phyloP scores from a whole-genome alignment of 208 protist species.

The Acanthamoeba sp. region DNA sequence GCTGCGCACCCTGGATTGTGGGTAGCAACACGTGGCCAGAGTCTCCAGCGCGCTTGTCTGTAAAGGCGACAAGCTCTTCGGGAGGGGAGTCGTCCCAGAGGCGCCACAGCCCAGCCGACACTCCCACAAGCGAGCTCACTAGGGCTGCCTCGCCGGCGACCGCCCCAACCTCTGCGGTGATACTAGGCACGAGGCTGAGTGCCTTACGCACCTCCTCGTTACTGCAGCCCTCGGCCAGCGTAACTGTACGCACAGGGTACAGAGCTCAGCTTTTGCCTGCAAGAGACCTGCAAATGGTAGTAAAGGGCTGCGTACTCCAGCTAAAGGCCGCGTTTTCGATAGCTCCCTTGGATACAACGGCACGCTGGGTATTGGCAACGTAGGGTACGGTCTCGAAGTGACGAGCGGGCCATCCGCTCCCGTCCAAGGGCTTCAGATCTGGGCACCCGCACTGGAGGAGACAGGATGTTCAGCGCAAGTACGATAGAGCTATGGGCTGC shows the following conservation, averaged over 20 bases:
- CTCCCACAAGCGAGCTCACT: not conserved
- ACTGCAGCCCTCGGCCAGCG: not conserved
- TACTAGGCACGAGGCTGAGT: not conserved
- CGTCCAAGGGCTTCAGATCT: conserved; percentile 7
- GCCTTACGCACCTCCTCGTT: conserved; percentile 21
- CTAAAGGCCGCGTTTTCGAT: conserved; percentile 30
- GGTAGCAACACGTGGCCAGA: conserved; percentile 16
- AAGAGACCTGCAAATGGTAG: too few relatives aligned
- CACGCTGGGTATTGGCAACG: conserved; percentile 18
- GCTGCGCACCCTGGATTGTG: not conserved
- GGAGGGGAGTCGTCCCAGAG: conserved; percentile 49
- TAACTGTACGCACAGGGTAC: not conserved
- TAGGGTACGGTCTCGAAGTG: conserved; percentile 66
- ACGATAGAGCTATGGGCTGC: not conserved
- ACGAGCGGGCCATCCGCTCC: conserved; percentile 12
- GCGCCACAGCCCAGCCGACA: conserved; percentile 25
- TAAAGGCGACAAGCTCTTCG: conserved; percentile 63
- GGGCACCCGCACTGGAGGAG: not conserved
- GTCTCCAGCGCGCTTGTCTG: not conserved
- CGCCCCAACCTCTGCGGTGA: not conserved
- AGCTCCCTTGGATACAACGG: conserved; percentile 26
- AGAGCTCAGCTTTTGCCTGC: too few relatives aligned
- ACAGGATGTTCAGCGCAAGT: not conserved
- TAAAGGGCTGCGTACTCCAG: not conserved
- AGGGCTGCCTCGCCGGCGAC: not conserved